These are phyloP conservation scores for Amylocystis lapponica DNA, from an alignment of 768 basidiomycete genomes.

Conservation along the genomic window DNA sequence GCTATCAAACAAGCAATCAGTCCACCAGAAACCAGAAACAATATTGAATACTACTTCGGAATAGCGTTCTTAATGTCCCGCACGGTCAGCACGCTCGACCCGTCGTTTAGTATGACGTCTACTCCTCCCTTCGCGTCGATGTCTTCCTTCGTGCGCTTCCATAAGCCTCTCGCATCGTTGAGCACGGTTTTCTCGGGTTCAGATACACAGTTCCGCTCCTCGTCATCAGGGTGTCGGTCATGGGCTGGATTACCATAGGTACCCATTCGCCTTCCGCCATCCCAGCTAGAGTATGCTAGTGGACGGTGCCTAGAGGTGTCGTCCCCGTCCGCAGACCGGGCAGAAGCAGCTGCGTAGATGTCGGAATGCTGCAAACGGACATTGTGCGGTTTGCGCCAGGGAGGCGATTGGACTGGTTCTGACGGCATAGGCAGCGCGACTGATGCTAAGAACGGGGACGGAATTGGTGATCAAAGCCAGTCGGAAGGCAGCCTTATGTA, in stretches of 20 bases:
- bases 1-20: neutral
- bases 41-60: neutral
- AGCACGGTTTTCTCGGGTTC: neutral
- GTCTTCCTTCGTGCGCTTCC: constrained; percentile 1
- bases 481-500: no score
- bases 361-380: constrained; percentile 3
- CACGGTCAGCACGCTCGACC: constrained; percentile 6
- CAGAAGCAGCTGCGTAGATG: constrained; percentile 1
- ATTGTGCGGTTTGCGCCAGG: constrained; percentile 5
- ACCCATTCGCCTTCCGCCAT: constrained; percentile 5
- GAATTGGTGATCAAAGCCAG: no score
- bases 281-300: neutral
- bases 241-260: constrained; percentile 1
- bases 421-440: no score
- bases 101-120: constrained; percentile 3
- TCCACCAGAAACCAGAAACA: neutral
- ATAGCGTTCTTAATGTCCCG: constrained; percentile 16
- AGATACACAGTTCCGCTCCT: neutral
- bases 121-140: neutral
- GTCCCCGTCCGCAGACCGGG: neutral
- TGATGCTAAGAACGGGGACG: no score
- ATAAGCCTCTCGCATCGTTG: neutral
- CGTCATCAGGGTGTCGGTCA: neutral
- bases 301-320: constrained; percentile 4
- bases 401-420: no score